These are phyloP conservation scores for Globisporangium alternatum DNA, from an alignment of 352 stramenopile species.

Conservation along the genomic window DNA sequence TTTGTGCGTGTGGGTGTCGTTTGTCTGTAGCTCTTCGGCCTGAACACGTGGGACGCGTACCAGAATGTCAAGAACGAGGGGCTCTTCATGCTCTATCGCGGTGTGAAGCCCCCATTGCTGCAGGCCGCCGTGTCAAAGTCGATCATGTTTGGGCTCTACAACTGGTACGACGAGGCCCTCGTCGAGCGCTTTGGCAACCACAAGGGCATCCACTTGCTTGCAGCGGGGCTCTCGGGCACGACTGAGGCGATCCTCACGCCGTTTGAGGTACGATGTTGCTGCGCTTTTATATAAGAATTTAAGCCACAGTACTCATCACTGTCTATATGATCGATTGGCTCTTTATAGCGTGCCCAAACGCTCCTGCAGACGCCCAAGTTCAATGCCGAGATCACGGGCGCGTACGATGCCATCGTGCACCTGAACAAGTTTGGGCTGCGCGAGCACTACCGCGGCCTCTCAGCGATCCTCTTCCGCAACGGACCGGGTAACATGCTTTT, in stretches of 20 bases:
- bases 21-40: slow-evolving; percentile 55
- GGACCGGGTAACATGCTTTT: slow-evolving; percentile 84
- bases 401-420: slow-evolving; percentile 75
- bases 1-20: slow-evolving; percentile 5
- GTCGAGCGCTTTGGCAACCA: slow-evolving; percentile 38
- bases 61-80: slow-evolving; percentile 67
- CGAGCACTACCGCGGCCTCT: slow-evolving; percentile 82
- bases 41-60: slow-evolving; percentile 68
- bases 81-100: slow-evolving; percentile 69
- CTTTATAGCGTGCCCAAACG: slow-evolving; percentile 67
- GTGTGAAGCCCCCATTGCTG: slow-evolving; percentile 80
- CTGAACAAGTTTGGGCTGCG: slow-evolving; percentile 74
- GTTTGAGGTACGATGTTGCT: slow-evolving; percentile 61
- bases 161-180: slow-evolving; percentile 77
- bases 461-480: slow-evolving; percentile 81
- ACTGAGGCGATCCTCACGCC: slow-evolving; percentile 82
- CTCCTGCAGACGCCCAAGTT: slow-evolving; percentile 86
- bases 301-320: neutral
- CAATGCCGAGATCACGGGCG: slow-evolving; percentile 74
- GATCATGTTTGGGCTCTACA: slow-evolving; percentile 90
- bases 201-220: slow-evolving; percentile 44
- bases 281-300: neutral
- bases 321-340: neutral
- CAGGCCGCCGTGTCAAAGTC: slow-evolving; percentile 86
- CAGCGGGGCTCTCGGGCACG: slow-evolving; percentile 67